These are phyloP conservation scores for Crithidia sp. DNA, from an alignment of 208 protist genomes.

Conservation along the genomic window DNA sequence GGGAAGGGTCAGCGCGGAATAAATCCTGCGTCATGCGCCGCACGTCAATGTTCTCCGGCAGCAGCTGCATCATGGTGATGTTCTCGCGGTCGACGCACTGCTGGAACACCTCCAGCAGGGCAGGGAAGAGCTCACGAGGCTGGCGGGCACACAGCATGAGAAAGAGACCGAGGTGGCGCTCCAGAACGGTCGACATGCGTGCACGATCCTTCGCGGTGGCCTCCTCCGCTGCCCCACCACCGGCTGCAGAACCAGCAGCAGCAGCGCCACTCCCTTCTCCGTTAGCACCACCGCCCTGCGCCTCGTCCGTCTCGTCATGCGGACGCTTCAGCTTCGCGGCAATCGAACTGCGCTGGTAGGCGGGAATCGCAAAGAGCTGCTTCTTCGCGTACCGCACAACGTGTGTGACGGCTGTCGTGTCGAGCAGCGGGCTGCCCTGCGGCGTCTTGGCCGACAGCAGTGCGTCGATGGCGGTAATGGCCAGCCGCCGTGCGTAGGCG, in stretches of 20 bases:
- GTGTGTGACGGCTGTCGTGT: constrained; percentile 46
- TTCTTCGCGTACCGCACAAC: constrained; percentile 73
- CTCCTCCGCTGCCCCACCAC: constrained; percentile 16
- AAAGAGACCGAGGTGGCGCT: constrained; percentile 71
- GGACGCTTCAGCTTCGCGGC: constrained; percentile 20
- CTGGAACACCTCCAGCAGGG: constrained; percentile 68
- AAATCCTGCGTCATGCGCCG: constrained; percentile 64
- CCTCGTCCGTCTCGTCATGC: constrained; percentile 23
- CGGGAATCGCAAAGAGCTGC: constrained; percentile 64
- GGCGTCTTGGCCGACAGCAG: constrained; percentile 33
- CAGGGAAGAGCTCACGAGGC: constrained; percentile 65
- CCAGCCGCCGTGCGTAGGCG: constrained; percentile 60
- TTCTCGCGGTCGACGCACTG: constrained; percentile 69
- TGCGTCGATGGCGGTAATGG: constrained; percentile 56
- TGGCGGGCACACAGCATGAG: constrained; percentile 80
- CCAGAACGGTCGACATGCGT: constrained; percentile 38
- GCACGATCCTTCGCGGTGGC: constrained; percentile 33
- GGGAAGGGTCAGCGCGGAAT: constrained; percentile 47
- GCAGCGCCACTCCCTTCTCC: constrained; percentile 6
- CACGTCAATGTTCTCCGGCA: constrained; percentile 65
- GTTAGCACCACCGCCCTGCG: background rate
- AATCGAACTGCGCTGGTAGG: constrained; percentile 27
- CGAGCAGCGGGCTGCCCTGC: constrained; percentile 39
- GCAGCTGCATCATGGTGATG: constrained; percentile 50
- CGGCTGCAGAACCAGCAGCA: background rate